Evolutionary conservation across 441 rosid species (phyloP), one percentile per base, ranked within the genome.

Genomic region (Theobroma grandiflorum): DNA sequence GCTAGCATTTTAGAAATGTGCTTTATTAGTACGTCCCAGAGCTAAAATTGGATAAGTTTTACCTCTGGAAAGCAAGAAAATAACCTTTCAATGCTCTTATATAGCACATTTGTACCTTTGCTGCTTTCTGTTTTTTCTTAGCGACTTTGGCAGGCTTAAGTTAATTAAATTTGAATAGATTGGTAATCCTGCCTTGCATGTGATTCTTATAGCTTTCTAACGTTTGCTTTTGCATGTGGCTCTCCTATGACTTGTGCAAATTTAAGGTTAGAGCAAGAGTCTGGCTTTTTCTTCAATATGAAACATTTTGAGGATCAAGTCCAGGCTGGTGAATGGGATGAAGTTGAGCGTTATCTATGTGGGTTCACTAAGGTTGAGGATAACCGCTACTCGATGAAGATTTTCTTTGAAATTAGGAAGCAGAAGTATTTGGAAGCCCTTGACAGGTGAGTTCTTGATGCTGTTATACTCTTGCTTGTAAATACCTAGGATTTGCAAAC

Each of bases 361-460:
- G 88, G 87, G 7, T 85, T 85, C 74, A 87, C 89, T 9, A 87
- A 84, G 83, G 89, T 87, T 26, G 89, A 87, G 18, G 89, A 87
- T 74, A 87, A 87, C 67, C 74, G 87, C 40, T 87, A 83, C 64
- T 87, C 89, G 2, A 87, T 85, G 87, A 87, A 86, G 84, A 86
- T 84, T 42, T 86, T 86, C 83, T 86, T 86, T 59, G 87, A 86
- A 77, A 86, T 86, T 58, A 79, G 89, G 84, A 87, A 87, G 83
- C 89, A 87, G 79, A 85, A 87, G 83, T 85, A 87, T 81, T 64
- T 87, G 50, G 89, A 87, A 85, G 87, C 87, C 50, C 83, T 87
- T 15, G 89, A 87, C 72, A 77, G 80, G 89, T 85, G 59, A 49
- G 73, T 63, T 66, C 52, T 49, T 64, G 53, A 49, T 26, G 71